Conservation (phyloP, 768 basidiomycete species). For the Melanogaster broomeanus region DNA sequence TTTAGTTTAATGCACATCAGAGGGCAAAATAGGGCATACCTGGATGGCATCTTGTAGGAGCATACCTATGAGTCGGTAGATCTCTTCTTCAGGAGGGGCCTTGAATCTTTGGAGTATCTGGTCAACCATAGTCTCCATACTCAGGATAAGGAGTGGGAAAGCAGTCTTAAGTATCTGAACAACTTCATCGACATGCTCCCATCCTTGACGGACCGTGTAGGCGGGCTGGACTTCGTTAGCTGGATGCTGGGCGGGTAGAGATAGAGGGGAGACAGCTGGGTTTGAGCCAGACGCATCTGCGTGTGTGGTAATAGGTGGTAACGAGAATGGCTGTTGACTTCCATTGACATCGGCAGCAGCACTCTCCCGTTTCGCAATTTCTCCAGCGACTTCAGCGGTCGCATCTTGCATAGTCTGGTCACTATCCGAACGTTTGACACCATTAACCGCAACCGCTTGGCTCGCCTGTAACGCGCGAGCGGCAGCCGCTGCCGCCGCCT, state of each 20-base stretch:
- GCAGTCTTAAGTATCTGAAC: conserved; percentile 93
- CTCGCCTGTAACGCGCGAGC: conserved; percentile 37
- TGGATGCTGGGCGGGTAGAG: conserved; percentile 16
- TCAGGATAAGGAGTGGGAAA: conserved; percentile 91
- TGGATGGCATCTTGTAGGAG: conserved; percentile 85
- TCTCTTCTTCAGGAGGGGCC: conserved; percentile 86
- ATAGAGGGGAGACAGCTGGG: background rate
- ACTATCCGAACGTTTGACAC: conserved; percentile 31
- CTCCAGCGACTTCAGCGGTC: conserved; percentile 27
- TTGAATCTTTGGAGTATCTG: conserved; percentile 92
- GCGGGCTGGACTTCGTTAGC: conserved; percentile 22
- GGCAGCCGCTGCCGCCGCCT: conserved; percentile 36
- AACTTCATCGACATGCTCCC: conserved; percentile 92
- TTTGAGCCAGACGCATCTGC: conserved; percentile 17
- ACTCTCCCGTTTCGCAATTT: conserved; percentile 27
- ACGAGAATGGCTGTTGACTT: conserved; percentile 19
- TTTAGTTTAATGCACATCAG: background rate
- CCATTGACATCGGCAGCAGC: conserved; percentile 21
- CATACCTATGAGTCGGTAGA: conserved; percentile 88
- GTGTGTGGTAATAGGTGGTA: conserved; percentile 8
- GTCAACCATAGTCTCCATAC: conserved; percentile 96
- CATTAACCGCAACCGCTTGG: conserved; percentile 26
- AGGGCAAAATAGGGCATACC: conserved; percentile 42
- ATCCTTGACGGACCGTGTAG: conserved; percentile 62
- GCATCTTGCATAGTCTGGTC: conserved; percentile 32